Base-by-base conservation (phyloP, 176 grass and related monocot species). In the Aegilops speltoides region DNA sequence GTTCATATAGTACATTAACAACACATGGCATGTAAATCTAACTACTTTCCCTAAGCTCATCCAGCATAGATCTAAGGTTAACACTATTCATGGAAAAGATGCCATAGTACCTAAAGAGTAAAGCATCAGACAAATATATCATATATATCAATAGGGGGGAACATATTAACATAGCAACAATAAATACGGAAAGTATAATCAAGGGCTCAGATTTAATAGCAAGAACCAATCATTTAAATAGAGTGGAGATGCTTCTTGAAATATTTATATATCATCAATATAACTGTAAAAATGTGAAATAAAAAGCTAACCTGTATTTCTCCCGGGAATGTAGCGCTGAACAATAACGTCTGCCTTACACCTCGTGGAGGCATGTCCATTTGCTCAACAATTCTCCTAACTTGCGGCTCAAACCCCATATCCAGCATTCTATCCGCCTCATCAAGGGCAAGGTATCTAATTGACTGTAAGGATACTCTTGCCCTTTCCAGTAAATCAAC, bases 381-480 rank as follows among this genome's bases (percentile, higher is more conserved):
- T 86, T 99, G 97, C 89, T 99, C 94, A 64, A 99, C 97, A 59
- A 99, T 99, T 68, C 88, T 99, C 71, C 97, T 71, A 78, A 99
- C 93, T 84, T 99, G 97, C 68, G 97, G 97, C 83, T 99, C 97
- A 83, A 99, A 99, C 75, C 97, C 97, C 97, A 99, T 99, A 57
- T 99, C 97, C 72, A 99, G 92, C 97, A 99, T 99, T 89, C 97
- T 95, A 81, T 99, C 97, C 19, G 97, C 97, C 86, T 99, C 97
- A 75, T 99, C 97, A 71, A 99, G 92, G 6, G 97, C 97, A 69
- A 99, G 88, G 82, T 91, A 99, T 78, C 82, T 93, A 77, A 99
- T 93, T 77, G 87, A 87, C 57, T 94, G 90, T 34, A 96, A 85
- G 83, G 94, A 96, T 67, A 99, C 94, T 79, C 97, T 90, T 76